Percentiles rank a stretch among this genome's conserved stretches.
Evolutionary conservation across 2,329 filamentous ascomycete species (phyloP).

Genomic region (Pseudogymnoascus verrucosus): DNA sequence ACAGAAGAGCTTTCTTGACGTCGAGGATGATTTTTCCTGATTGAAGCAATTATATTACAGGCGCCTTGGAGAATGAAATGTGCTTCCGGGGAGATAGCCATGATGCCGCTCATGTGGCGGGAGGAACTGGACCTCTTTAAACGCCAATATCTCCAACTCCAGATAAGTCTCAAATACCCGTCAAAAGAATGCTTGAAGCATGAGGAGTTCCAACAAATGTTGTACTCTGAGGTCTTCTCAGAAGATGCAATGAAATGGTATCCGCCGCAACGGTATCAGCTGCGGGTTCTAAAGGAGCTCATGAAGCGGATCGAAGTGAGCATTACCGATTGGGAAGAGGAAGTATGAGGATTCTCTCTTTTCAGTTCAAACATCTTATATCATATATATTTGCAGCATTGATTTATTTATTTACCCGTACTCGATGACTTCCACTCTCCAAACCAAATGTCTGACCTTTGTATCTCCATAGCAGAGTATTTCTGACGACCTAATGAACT

Average conservation of each 20-base stretch:
- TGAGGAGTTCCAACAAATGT: conserved; percentile 53
- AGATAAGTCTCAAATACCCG: conserved; percentile 58
- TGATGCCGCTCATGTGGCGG: conserved; percentile 21
- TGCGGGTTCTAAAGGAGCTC: conserved; percentile 66
- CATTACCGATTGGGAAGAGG: conserved; percentile 73
- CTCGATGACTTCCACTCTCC: neutral
- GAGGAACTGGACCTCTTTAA: conserved; percentile 47
- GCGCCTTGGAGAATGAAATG: conserved; percentile 16
- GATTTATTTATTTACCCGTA: conserved; percentile 6
- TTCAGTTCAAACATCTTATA: conserved; percentile 12
- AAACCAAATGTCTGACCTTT: conserved; percentile 19
- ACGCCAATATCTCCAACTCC: conserved; percentile 72
- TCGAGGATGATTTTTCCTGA: neutral
- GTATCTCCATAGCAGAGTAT: conserved; percentile 55
- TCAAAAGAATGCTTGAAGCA: conserved; percentile 48
- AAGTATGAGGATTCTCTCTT: conserved; percentile 54
- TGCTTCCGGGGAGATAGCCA: conserved; percentile 19
- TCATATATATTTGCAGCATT: conserved; percentile 12
- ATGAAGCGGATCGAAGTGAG: conserved; percentile 61
- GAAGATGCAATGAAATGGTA: conserved; percentile 44
- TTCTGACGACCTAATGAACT: conserved; percentile 68
- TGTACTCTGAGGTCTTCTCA: conserved; percentile 62
- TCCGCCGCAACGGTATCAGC: conserved; percentile 62
- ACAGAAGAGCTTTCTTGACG: conserved; percentile 3
- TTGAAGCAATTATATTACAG: conserved; percentile 16